phyloP scores from a whole-genome alignment of 2,329 filamentous ascomycete species.

The Claviceps monticola region DNA sequence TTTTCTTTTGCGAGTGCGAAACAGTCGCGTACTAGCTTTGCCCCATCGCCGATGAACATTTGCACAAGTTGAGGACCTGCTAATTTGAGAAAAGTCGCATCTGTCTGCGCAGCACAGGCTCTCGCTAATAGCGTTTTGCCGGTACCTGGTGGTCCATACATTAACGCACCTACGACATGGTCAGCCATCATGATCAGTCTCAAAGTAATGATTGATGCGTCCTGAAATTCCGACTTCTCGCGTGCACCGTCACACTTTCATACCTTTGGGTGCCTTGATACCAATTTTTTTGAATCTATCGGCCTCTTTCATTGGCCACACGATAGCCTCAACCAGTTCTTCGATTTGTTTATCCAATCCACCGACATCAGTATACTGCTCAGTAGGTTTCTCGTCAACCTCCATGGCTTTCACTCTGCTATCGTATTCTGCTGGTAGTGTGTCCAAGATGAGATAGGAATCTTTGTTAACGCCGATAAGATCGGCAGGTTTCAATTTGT shows the following conservation, averaged over 20 bases:
- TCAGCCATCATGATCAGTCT: neutral
- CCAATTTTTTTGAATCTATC: conserved; percentile 99
- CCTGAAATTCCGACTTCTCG: neutral
- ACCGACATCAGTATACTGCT: conserved; percentile 97
- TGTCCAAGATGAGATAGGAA: conserved; percentile 93
- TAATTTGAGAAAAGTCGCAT: conserved; percentile 96
- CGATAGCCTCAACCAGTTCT: conserved; percentile 93
- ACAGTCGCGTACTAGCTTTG: conserved; percentile 92
- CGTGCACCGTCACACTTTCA: conserved; percentile 18
- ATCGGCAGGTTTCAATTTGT: conserved; percentile 88
- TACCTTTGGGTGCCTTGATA: conserved; percentile 98
- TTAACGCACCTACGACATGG: conserved; percentile 71
- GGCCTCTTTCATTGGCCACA: conserved; percentile 99
- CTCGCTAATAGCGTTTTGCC: conserved; percentile 86
- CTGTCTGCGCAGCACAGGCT: conserved; percentile 93
- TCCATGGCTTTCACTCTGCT: conserved; percentile 99
- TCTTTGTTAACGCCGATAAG: conserved; percentile 99
- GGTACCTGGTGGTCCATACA: conserved; percentile 91
- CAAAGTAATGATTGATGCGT: neutral
- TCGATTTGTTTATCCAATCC: conserved; percentile 98
- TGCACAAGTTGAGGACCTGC: conserved; percentile 95
- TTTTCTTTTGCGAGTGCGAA: conserved; percentile 98
- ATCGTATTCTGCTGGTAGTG: conserved; percentile 92
- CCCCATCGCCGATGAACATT: conserved; percentile 98
- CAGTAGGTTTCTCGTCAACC: conserved; percentile 97